These are phyloP conservation scores for Ascochyta fabae DNA, from an alignment of 2,329 filamentous ascomycete species.

Conservation along the genomic window DNA sequence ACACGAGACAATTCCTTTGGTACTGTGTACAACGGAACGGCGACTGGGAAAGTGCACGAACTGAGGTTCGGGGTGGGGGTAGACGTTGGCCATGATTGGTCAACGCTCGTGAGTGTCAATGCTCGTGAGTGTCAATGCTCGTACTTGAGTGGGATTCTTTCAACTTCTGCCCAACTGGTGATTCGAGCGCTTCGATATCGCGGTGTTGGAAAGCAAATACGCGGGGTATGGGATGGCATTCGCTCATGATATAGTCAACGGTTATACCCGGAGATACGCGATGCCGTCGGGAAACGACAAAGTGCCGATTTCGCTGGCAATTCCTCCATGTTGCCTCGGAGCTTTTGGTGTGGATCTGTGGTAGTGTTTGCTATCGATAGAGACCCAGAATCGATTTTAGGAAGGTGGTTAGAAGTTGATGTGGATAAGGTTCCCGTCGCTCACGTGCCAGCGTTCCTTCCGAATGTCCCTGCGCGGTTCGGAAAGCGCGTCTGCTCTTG, in stretches of 20 bases:
- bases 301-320: constrained; percentile 32
- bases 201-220: background rate
- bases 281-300: constrained; percentile 27
- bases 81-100: constrained; percentile 50
- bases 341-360: background rate
- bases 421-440: constrained; percentile 3
- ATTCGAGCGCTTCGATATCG: background rate
- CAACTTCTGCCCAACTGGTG: background rate
- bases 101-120: background rate
- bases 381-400: constrained; percentile 4
- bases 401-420: constrained; percentile 19
- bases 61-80: constrained; percentile 56
- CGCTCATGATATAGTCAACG: constrained; percentile 20
- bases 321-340: constrained; percentile 22
- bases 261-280: constrained; percentile 39
- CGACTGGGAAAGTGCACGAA: constrained; percentile 77
- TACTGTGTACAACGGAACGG: constrained; percentile 91
- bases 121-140: background rate
- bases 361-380: background rate
- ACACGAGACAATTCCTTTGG: constrained; percentile 87
- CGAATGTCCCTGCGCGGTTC: constrained; percentile 18
- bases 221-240: constrained; percentile 13
- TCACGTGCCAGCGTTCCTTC: constrained; percentile 40
- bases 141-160: background rate
- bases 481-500: constrained; percentile 30